Evolutionary conservation across 1,284 basidiomycete species (phyloP).

Genomic region (Sphagnurus paluster): DNA sequence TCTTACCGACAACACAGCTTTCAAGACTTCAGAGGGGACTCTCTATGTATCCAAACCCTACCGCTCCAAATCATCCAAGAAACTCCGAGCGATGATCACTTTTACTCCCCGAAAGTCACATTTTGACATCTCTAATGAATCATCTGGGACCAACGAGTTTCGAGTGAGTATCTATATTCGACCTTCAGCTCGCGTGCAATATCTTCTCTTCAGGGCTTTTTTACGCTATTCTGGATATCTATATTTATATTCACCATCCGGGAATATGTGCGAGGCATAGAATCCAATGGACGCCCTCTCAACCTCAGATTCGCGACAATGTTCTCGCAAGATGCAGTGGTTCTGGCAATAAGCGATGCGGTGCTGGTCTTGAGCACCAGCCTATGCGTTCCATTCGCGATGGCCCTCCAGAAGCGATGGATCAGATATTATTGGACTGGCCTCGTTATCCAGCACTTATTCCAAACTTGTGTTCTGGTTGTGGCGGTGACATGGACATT

Average conservation of each 20-base stretch:
- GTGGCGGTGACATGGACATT: slow-evolving; percentile 84
- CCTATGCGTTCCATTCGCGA: slow-evolving; percentile 83
- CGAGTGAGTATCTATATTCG: slow-evolving; percentile 51
- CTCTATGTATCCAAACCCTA: slow-evolving; percentile 76
- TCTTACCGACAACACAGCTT: slow-evolving; percentile 43
- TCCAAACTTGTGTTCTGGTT: slow-evolving; percentile 72
- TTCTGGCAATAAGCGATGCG: slow-evolving; percentile 83
- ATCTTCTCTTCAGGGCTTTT: slow-evolving; percentile 73
- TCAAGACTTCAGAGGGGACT: slow-evolving; percentile 61
- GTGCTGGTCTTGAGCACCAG: slow-evolving; percentile 78
- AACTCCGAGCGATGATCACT: slow-evolving; percentile 72
- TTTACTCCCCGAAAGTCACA: slow-evolving; percentile 83
- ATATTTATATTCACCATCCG: slow-evolving; percentile 79
- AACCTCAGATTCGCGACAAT: slow-evolving; percentile 83
- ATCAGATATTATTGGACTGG: slow-evolving; percentile 79
- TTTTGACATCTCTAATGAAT: slow-evolving; percentile 81
- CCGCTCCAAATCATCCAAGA: slow-evolving; percentile 64
- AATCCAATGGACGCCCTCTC: slow-evolving; percentile 76
- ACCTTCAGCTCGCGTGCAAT: neutral
- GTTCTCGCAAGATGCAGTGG: slow-evolving; percentile 85
- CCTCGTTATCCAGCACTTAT: slow-evolving; percentile 72
- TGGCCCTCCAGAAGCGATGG: slow-evolving; percentile 75
- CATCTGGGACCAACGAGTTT: slow-evolving; percentile 80
- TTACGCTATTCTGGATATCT: slow-evolving; percentile 89
- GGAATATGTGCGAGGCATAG: slow-evolving; percentile 77